phyloP scores from a whole-genome alignment of 352 stramenopile genomes.

The Peronospora belbahrii region DNA sequence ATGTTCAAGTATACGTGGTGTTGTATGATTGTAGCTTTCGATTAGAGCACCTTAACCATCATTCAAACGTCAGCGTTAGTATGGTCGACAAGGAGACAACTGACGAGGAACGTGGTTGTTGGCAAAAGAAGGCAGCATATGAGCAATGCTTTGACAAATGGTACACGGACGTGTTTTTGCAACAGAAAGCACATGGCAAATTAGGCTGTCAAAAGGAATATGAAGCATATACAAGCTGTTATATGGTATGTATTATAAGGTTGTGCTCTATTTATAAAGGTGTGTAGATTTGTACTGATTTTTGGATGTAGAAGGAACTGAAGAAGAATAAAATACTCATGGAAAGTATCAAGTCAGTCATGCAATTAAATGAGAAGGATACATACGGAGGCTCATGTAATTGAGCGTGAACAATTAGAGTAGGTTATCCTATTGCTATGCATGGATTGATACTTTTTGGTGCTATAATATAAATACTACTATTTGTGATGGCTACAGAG shows the following conservation, averaged over 20 bases:
- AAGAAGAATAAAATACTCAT: slow-evolving; percentile 51
- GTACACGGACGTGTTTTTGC: slow-evolving; percentile 81
- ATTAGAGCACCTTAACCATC: slow-evolving; percentile 2
- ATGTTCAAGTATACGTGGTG: slow-evolving; percentile 9
- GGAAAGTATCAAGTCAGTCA: slow-evolving; percentile 59
- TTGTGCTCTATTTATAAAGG: too few relatives aligned
- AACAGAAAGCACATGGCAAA: slow-evolving; percentile 63
- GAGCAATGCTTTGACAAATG: slow-evolving; percentile 85
- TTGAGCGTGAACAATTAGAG: not conserved
- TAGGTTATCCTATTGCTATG: too few relatives aligned
- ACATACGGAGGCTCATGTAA: slow-evolving; percentile 35
- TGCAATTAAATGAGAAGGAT: slow-evolving; percentile 47
- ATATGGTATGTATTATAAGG: slow-evolving; percentile 35
- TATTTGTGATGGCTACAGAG: too few relatives aligned
- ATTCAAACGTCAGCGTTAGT: not conserved
- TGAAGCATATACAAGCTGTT: slow-evolving; percentile 67
- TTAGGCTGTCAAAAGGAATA: slow-evolving; percentile 78
- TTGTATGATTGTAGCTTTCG: slow-evolving; percentile 2
- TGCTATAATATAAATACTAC: too few relatives aligned
- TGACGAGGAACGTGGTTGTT: slow-evolving; percentile 51
- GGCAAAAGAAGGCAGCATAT: slow-evolving; percentile 62
- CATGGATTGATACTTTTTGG: too few relatives aligned
- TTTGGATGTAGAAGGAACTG: slow-evolving; percentile 49
- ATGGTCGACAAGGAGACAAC: slow-evolving; percentile 18
- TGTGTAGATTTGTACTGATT: too few relatives aligned